A percentile compares a stretch with the other conserved stretches of the same genome.
Evolutionary conservation across 2,329 filamentous ascomycete genomes (phyloP).

Genomic region (Cryphonectria japonica): DNA sequence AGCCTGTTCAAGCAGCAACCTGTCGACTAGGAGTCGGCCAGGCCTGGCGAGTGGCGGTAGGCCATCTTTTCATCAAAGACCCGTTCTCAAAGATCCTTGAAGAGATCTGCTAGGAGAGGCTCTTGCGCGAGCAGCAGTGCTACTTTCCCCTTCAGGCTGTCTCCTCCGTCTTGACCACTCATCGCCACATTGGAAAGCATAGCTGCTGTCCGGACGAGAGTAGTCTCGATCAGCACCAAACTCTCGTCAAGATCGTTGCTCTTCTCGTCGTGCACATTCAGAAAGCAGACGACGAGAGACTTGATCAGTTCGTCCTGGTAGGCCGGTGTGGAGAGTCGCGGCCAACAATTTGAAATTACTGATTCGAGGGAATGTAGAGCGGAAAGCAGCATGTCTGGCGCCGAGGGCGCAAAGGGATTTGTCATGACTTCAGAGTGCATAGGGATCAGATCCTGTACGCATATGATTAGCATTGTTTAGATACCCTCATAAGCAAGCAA

Average conservation of each 20-base stretch:
- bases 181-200: slow-evolving; percentile 42
- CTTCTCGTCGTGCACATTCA: slow-evolving; percentile 53
- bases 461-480: slow-evolving; percentile 21
- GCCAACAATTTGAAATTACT: slow-evolving; percentile 69
- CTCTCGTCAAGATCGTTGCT: slow-evolving; percentile 10
- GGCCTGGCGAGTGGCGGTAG: slow-evolving; percentile 18
- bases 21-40: slow-evolving; percentile 50
- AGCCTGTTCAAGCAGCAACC: slow-evolving; percentile 93
- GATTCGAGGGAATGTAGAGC: slow-evolving; percentile 58
- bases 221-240: slow-evolving; percentile 37
- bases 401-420: slow-evolving; percentile 67
- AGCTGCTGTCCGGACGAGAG: slow-evolving; percentile 40
- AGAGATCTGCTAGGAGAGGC: slow-evolving; percentile 40
- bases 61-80: background rate
- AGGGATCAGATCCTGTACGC: slow-evolving; percentile 64
- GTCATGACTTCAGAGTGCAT: slow-evolving; percentile 67
- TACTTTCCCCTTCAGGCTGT: slow-evolving; percentile 36
- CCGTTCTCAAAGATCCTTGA: slow-evolving; percentile 29
- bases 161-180: slow-evolving; percentile 30
- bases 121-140: slow-evolving; percentile 43
- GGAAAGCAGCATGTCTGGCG: slow-evolving; percentile 56
- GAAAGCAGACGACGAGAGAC: slow-evolving; percentile 65
- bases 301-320: slow-evolving; percentile 68
- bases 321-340: slow-evolving; percentile 57
- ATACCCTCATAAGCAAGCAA: slow-evolving; percentile 6